Evolutionary conservation across 148 eudicot genomes (phyloP), one percentile per base, ranked within the genome.

Genomic region (Arbutus unedo): DNA sequence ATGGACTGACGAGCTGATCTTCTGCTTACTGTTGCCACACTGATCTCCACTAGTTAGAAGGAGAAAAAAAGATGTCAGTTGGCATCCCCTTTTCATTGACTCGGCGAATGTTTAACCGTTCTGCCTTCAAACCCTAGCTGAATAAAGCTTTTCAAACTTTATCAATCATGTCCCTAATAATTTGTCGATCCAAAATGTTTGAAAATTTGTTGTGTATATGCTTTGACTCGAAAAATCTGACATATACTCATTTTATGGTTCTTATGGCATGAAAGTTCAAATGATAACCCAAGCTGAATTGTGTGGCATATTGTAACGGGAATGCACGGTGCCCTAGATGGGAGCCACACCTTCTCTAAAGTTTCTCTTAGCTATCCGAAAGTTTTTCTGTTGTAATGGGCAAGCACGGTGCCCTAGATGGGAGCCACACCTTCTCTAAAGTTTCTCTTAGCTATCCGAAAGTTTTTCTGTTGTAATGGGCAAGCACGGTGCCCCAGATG

Each of bases 31-130:
- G 56, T 38, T 31, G 2, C 41, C 38, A 10, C 18, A 50, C 55
- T 13, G 23, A 74, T 48, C 77, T n/a, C 54, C 41, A 49, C 9
- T 50, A 9, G 9, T 47, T 74, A n/a, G 4, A 9, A 9, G 41
- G 43, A 47, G 16, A 10, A 21, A 74, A 50, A 49, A 21, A 48
- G 77, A 25, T 74, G 55, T 48, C 77, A 74, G 55, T 74, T 10
- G 50, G 57, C n/a, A 75, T 51, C 68, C 78, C 78, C 31, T 75
- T 74, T 51, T 75, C 44, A 7, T 49, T 50, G 78, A 19, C 45
- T 51, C 48, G 38, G 48, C 19, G 41, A 43, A 70, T 70, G 14
- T 13, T 51, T 50, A 6, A 31, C 78, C 25, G 14, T 23, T 43
- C 41, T 50, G 23, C 44, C 59, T 75, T 74, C 31, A 19, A 11